A percentile compares a stretch with the other conserved stretches of the same genome.
Evolutionary conservation across 805 yeast species (phyloP).

Genomic region (Wickerhamomyces canadensis): DNA sequence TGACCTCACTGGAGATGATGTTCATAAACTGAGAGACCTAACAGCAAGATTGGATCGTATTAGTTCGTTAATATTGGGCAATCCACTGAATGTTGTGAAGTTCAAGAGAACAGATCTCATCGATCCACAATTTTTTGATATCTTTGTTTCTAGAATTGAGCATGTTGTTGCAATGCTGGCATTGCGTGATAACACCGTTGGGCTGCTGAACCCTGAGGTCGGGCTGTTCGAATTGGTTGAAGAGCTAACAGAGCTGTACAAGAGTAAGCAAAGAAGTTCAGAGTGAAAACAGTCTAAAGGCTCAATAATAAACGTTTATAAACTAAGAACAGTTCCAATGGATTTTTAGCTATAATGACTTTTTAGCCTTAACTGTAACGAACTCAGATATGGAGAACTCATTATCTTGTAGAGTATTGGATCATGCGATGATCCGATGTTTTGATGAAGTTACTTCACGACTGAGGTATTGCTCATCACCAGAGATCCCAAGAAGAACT

Average conservation of each 20-base stretch:
- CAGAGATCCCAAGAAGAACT: too few species aligned
- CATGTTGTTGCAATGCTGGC: slow-evolving; percentile 42
- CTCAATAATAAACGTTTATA: too few species aligned
- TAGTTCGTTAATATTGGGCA: slow-evolving; percentile 45
- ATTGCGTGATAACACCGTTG: slow-evolving; percentile 34
- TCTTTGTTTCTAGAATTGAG: slow-evolving; percentile 65
- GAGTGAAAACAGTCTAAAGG: too few species aligned
- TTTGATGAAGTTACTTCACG: too few species aligned
- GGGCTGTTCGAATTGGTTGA: slow-evolving; percentile 18
- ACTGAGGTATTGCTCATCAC: too few species aligned
- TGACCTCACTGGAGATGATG: slow-evolving; percentile 33
- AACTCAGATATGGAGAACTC: too few species aligned
- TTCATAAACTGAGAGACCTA: slow-evolving; percentile 47
- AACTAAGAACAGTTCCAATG: too few species aligned
- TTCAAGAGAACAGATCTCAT: slow-evolving; percentile 32
- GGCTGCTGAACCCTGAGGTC: slow-evolving; percentile 12
- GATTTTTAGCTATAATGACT: too few species aligned
- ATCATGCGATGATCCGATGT: too few species aligned
- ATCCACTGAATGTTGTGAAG: slow-evolving; percentile 20
- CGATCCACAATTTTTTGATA: slow-evolving; percentile 52
- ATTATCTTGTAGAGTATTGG: too few species aligned
- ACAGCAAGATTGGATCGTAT: slow-evolving; percentile 56
- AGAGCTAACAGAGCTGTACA: slow-evolving; percentile 5
- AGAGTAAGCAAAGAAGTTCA: neutral
- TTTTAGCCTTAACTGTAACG: too few species aligned